Conservation (phyloP, 2,329 filamentous ascomycete species). For the Penicillium occitanis region DNA sequence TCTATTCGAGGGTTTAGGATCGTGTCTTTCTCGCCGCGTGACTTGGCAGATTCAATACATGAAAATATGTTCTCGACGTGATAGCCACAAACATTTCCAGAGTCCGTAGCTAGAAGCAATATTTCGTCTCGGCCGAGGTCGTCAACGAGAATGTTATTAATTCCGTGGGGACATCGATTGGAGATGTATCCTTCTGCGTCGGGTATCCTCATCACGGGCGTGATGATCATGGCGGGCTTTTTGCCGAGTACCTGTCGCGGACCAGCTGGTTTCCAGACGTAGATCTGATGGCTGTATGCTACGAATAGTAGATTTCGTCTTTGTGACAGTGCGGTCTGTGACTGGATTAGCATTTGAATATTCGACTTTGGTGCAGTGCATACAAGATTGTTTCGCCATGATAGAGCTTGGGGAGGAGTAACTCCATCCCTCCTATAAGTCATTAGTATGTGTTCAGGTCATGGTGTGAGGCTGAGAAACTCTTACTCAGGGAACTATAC, state of each 20-base stretch:
- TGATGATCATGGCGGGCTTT: slow-evolving; percentile 44
- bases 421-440: slow-evolving; percentile 30
- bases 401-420: slow-evolving; percentile 33
- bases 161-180: slow-evolving; percentile 54
- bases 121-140: slow-evolving; percentile 70
- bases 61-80: slow-evolving; percentile 57
- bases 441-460: slow-evolving; percentile 15
- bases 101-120: slow-evolving; percentile 66
- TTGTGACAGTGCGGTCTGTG: slow-evolving; percentile 48
- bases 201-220: slow-evolving; percentile 41
- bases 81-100: slow-evolving; percentile 73
- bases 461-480: background rate
- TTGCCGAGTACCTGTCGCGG: slow-evolving; percentile 41
- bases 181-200: slow-evolving; percentile 57
- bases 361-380: slow-evolving; percentile 7
- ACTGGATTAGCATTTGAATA: background rate
- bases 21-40: slow-evolving; percentile 26
- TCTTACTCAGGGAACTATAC: slow-evolving; percentile 30
- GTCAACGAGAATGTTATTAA: slow-evolving; percentile 69
- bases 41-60: slow-evolving; percentile 41
- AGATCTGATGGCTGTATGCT: slow-evolving; percentile 41
- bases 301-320: slow-evolving; percentile 49
- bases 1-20: slow-evolving; percentile 38
- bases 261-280: slow-evolving; percentile 47
- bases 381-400: slow-evolving; percentile 49